phyloP scores from a whole-genome alignment of 371 early-diverging fungal genomes.

The Smittium mucronatum region DNA sequence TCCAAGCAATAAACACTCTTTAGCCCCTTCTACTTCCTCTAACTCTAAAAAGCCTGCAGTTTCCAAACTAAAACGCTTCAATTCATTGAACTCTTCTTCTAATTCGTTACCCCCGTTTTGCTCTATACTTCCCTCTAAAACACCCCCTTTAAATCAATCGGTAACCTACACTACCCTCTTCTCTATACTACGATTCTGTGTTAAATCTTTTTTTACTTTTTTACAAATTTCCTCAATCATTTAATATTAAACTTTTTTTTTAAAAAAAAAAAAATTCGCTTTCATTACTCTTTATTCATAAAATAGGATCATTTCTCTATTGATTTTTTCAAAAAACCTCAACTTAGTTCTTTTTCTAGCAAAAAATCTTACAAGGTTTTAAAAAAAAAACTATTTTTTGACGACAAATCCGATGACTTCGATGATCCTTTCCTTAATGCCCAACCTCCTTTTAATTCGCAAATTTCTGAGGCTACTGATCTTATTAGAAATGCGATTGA shows the following conservation, averaged over 20 bases:
- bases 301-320: background rate
- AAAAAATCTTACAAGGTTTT: background rate
- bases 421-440: no score
- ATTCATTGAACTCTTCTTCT: background rate
- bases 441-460: no score
- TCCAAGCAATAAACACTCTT: background rate
- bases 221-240: no score
- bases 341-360: background rate
- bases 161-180: background rate
- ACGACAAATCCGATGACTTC: constrained; percentile 18
- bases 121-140: background rate
- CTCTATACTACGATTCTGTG: background rate
- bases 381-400: constrained; percentile 22
- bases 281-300: background rate
- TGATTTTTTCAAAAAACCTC: background rate
- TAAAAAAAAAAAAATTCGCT: background rate
- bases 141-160: background rate
- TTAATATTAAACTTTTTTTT: background rate
- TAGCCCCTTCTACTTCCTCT: background rate
- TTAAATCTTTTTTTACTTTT: background rate
- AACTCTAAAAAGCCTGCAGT: background rate
- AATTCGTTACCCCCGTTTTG: background rate
- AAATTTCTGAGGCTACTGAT: no score
- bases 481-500: constrained; percentile 28
- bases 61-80: background rate